A percentile compares a stretch with the other conserved stretches of the same genome.
These are phyloP conservation scores for Cetradonia linearis DNA, from an alignment of 495 filamentous ascomycete species.

Conservation along the genomic window DNA sequence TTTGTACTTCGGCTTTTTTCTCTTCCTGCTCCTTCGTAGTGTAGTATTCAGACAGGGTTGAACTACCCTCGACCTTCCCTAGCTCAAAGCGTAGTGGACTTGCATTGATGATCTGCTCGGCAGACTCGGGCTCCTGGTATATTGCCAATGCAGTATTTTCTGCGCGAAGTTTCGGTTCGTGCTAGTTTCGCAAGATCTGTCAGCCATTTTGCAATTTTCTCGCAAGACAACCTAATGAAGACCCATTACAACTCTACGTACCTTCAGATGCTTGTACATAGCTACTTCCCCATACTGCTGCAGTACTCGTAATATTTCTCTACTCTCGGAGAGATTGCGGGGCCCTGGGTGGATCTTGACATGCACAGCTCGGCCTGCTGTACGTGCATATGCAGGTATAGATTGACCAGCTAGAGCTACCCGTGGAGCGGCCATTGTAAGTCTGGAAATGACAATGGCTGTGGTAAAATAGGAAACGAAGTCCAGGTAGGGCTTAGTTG, in stretches of 20 bases:
- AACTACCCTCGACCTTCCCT: neutral
- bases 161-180: conserved; percentile 30
- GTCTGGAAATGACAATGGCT: neutral
- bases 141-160: conserved; percentile 35
- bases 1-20: neutral
- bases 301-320: conserved; percentile 58
- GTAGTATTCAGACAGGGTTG: neutral
- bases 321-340: conserved; percentile 55
- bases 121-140: conserved; percentile 30
- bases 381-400: conserved; percentile 17
- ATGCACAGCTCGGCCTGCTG: conserved; percentile 37
- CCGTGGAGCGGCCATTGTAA: conserved; percentile 6
- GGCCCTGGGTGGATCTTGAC: conserved; percentile 56
- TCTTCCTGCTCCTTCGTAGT: neutral
- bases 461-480: neutral
- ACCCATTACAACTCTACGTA: conserved; percentile 27
- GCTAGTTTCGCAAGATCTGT: conserved; percentile 22
- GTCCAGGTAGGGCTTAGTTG: neutral
- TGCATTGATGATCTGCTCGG: conserved; percentile 29
- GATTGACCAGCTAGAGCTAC: conserved; percentile 4
- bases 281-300: conserved; percentile 68
- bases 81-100: conserved; percentile 33
- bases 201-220: conserved; percentile 8
- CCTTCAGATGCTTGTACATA: conserved; percentile 62
- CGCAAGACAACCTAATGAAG: neutral